These are phyloP conservation scores for Pyrenophora seminiperda DNA, from an alignment of 2,329 filamentous ascomycete species.

Conservation along the genomic window DNA sequence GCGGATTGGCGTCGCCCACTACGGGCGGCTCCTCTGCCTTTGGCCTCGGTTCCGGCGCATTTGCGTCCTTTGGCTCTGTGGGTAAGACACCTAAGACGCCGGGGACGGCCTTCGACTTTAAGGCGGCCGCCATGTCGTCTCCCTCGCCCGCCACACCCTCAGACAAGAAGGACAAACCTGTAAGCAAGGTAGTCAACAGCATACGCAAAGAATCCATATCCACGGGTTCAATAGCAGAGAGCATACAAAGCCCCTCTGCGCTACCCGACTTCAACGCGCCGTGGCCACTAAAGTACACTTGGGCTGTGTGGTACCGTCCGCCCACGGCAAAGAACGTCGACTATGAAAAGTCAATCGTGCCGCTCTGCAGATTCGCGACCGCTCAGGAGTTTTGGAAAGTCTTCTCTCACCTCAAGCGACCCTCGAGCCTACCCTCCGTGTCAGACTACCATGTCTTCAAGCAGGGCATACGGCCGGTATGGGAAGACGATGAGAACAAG, in stretches of 20 bases:
- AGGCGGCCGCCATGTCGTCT: slow-evolving; percentile 58
- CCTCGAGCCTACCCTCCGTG: slow-evolving; percentile 84
- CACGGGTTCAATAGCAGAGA: slow-evolving; percentile 33
- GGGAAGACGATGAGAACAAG: slow-evolving; percentile 98
- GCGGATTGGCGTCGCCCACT: slow-evolving; percentile 72
- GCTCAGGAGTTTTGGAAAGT: slow-evolving; percentile 91
- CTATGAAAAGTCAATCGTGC: slow-evolving; percentile 94
- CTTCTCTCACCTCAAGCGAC: slow-evolving; percentile 86
- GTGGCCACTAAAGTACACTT: slow-evolving; percentile 75
- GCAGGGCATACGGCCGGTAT: slow-evolving; percentile 92
- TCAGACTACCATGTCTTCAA: slow-evolving; percentile 99
- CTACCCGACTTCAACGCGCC: slow-evolving; percentile 47
- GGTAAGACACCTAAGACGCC: slow-evolving; percentile 86
- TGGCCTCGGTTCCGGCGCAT: slow-evolving; percentile 90
- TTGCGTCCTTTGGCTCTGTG: slow-evolving; percentile 86
- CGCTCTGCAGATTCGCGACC: slow-evolving; percentile 79
- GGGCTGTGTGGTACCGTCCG: slow-evolving; percentile 97
- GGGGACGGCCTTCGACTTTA: slow-evolving; percentile 78
- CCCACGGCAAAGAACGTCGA: slow-evolving; percentile 97
- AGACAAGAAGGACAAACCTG: slow-evolving; percentile 62
- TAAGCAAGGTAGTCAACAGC: slow-evolving; percentile 41
- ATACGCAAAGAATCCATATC: slow-evolving; percentile 44
- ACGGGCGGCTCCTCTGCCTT: slow-evolving; percentile 84
- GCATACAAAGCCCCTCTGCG: slow-evolving; percentile 46
- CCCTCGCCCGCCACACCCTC: slow-evolving; percentile 60